Evolutionary conservation across 352 stramenopile species (phyloP).

Genomic region (Phytophthora uliginosa): DNA sequence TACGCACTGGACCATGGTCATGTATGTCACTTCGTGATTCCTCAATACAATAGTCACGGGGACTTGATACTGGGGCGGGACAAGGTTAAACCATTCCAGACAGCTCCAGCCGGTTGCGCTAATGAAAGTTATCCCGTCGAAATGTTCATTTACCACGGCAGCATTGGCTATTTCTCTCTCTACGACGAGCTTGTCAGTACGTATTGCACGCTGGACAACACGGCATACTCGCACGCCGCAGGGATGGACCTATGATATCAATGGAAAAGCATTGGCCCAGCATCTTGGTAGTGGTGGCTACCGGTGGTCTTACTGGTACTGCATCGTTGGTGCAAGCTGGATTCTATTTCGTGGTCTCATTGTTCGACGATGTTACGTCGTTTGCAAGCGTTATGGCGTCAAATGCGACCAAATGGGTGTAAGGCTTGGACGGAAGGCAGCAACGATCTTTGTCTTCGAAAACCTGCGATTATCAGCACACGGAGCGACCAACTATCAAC

Average conservation of each 20-base stretch:
- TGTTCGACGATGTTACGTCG: constrained; percentile 9
- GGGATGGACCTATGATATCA: constrained; percentile 18
- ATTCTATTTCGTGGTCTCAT: constrained; percentile 11
- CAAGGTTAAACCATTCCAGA: not conserved
- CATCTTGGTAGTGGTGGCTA: constrained; percentile 10
- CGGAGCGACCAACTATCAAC: constrained; percentile 12
- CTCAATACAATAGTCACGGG: constrained; percentile 16
- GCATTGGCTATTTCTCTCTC: constrained; percentile 17
- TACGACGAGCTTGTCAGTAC: constrained; percentile 17
- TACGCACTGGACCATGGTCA: not conserved
- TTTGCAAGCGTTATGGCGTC: constrained; percentile 12
- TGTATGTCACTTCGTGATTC: constrained; percentile 11
- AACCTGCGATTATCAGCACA: constrained; percentile 12
- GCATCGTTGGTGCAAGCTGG: constrained; percentile 10
- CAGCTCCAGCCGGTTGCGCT: not conserved
- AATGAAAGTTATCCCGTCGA: constrained; percentile 7
- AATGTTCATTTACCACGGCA: constrained; percentile 15
- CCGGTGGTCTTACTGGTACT: constrained; percentile 9
- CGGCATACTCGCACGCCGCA: constrained; percentile 6
- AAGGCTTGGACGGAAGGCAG: not conserved
- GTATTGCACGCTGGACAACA: constrained; percentile 1
- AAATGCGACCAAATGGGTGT: constrained; percentile 9
- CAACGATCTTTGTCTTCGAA: constrained; percentile 12
- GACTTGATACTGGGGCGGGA: not conserved
- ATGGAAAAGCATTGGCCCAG: constrained; percentile 4